Conservation (phyloP, 768 basidiomycete species). For the Auricularia sp. region DNA sequence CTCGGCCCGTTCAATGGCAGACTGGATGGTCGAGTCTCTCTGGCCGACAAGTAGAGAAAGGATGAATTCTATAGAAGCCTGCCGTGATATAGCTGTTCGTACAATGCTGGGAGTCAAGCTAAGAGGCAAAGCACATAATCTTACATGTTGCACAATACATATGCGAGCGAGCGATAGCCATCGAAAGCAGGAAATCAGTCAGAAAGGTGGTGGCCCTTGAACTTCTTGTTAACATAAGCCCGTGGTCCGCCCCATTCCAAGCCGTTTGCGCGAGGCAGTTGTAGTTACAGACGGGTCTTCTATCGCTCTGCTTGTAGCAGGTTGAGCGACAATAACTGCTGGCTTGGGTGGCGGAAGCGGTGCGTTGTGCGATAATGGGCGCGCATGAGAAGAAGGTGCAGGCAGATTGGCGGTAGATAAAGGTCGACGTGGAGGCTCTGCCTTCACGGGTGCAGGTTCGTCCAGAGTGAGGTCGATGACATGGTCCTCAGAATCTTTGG, state of each 20-base stretch:
- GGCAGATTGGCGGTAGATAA: neutral
- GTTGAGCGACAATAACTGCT: neutral
- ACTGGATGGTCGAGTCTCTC: too few relatives aligned
- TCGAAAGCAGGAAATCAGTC: too few relatives aligned
- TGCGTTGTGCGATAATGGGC: neutral
- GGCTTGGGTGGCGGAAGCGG: neutral
- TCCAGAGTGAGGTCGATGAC: neutral
- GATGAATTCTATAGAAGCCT: too few relatives aligned
- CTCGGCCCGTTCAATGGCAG: too few relatives aligned
- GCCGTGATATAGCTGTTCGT: too few relatives aligned
- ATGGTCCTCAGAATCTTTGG: neutral
- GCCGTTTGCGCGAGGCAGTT: constrained; percentile 17
- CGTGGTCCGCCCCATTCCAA: constrained; percentile 49
- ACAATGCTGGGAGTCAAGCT: too few relatives aligned
- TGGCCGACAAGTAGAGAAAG: too few relatives aligned
- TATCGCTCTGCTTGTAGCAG: neutral
- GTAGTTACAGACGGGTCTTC: neutral
- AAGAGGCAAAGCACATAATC: too few relatives aligned
- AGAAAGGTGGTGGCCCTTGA: constrained; percentile 28
- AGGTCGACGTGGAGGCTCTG: neutral
- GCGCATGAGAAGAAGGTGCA: neutral
- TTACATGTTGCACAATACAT: too few relatives aligned
- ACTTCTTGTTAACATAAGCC: constrained; percentile 65
- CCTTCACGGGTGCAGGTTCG: neutral
- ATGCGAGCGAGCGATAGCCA: too few relatives aligned